Base-by-base conservation (phyloP, 1,139 yeast genomes). In the Candida anutae region DNA sequence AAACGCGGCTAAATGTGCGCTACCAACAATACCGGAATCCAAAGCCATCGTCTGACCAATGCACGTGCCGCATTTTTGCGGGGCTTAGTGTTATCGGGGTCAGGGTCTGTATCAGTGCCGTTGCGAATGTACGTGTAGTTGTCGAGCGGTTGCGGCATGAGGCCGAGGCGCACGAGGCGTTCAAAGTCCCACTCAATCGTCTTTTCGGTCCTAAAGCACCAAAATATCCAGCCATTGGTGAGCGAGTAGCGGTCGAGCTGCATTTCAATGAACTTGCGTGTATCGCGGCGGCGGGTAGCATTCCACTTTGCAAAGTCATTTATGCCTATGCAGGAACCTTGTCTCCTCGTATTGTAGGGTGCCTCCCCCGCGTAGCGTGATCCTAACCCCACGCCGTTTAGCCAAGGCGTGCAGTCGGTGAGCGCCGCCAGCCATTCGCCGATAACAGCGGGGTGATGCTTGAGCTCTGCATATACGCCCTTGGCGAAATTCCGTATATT, bases 381-480 rank as follows among this genome's bases (percentile, higher is more conserved):
- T 9, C 81, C 82, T 27, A 69, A 53, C 3, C 68, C 71, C 5
- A 73, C 68, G 27, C 82, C 81, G 42, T 76, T 77, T 20, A 76
- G 43, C 82, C 81, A 77, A 16, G 65, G 67, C 2, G 80, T 69
- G 49, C 83, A 76, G 41, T 77, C 84, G 0, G 82, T 74, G 13
- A 74, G 52, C 0, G 80, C 80, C 13, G 73, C 79, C 14, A 75
- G 63, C 74, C 76, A 74, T 47, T 77, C 84, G 9, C 83, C 84
- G 17, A 73, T 68, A 3, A 76, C 50, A 1, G 70, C 67, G 29
- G 69, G 66, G 35, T 73, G 78, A 32, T 55, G 62, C 10, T 41
- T 43, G 25, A 52, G 43, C 28, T 64, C 71, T 6, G 46, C 34
- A 3, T 45, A 39, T 21, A 70, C 56, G 1, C 62, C 46, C 2